These are phyloP conservation scores for Whalleya microplaca DNA, from an alignment of 2,329 filamentous ascomycete genomes.

Conservation along the genomic window DNA sequence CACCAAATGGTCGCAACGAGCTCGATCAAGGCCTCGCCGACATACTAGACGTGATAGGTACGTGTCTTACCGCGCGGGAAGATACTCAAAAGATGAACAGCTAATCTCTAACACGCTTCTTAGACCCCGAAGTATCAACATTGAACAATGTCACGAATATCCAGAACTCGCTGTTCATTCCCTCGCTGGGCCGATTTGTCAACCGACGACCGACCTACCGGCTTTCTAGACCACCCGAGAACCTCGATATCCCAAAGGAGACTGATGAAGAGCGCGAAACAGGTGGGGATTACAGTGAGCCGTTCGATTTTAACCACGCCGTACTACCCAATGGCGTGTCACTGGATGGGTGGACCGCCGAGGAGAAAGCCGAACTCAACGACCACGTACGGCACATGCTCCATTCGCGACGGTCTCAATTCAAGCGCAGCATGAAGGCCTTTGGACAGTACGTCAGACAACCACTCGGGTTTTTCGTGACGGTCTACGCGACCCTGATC, in stretches of 20 bases:
- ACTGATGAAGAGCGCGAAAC: constrained; percentile 23
- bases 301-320: constrained; percentile 64
- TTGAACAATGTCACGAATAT: constrained; percentile 86
- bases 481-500: constrained; percentile 80
- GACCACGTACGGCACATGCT: constrained; percentile 88
- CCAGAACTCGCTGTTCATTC: constrained; percentile 86
- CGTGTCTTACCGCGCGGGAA: constrained; percentile 29
- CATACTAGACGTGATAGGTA: constrained; percentile 70
- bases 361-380: constrained; percentile 77
- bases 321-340: constrained; percentile 75
- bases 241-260: constrained; percentile 17
- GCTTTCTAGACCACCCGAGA: constrained; percentile 54
- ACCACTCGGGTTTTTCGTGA: constrained; percentile 82
- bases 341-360: constrained; percentile 73
- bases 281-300: constrained; percentile 59
- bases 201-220: constrained; percentile 82
- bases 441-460: constrained; percentile 79
- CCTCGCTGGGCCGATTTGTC: constrained; percentile 74
- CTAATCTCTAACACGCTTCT: neutral
- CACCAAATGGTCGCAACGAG: constrained; percentile 42
- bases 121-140: constrained; percentile 83
- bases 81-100: neutral
- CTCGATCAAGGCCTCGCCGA: constrained; percentile 68
- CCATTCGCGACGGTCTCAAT: constrained; percentile 77
- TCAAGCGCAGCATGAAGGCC: constrained; percentile 78